Percentiles rank a stretch among this genome's conserved stretches.
phyloP scores from a whole-genome alignment of 192 early-diverging fungal species.

The Chytriomyces hyalinus region DNA sequence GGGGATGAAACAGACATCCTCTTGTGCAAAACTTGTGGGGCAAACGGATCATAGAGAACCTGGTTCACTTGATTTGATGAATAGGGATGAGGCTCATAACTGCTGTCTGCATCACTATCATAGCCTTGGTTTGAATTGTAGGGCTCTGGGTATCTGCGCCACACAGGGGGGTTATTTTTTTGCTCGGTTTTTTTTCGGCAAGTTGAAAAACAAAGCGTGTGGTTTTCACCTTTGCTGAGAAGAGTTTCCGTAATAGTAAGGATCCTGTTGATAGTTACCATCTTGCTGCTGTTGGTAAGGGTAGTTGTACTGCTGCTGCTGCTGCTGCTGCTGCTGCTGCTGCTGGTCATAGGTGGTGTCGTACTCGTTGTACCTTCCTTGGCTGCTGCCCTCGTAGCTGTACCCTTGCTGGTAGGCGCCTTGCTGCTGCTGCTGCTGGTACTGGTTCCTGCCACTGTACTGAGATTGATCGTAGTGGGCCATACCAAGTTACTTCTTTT shows the following conservation, averaged over 20 bases:
- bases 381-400: not conserved
- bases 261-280: not conserved
- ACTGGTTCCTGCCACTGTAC: not conserved
- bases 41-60: slow-evolving; percentile 1
- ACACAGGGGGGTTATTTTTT: too few relatives aligned
- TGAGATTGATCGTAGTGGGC: not conserved
- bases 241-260: not conserved
- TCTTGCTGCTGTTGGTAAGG: not conserved
- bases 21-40: not conserved
- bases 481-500: not conserved
- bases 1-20: not conserved
- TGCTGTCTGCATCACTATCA: not conserved
- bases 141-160: not conserved
- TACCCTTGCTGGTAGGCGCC: not conserved
- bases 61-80: not conserved
- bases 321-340: slow-evolving; percentile 7
- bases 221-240: too few relatives aligned
- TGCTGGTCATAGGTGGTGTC: not conserved
- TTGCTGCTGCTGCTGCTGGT: slow-evolving; percentile 10
- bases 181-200: too few relatives aligned
- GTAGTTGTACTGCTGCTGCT: not conserved
- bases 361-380: not conserved
- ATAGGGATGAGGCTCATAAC: not conserved
- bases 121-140: not conserved
- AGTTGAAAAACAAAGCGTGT: too few relatives aligned